phyloP scores from a whole-genome alignment of 768 basidiomycete genomes.

The Suillus placidus region DNA sequence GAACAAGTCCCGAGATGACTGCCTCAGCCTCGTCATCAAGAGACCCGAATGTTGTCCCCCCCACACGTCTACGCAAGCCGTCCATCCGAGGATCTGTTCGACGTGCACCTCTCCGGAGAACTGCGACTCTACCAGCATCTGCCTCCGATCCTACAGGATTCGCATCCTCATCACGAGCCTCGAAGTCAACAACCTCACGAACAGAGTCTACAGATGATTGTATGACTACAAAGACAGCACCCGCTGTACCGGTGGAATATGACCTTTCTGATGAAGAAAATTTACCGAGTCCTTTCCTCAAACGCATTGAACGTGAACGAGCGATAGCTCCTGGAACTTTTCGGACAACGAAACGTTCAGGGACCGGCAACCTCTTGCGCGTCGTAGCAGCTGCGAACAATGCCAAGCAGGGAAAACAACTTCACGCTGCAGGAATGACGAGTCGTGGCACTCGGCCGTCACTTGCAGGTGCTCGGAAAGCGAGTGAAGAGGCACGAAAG shows the following conservation, averaged over 20 bases:
- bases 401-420: conserved; percentile 28
- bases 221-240: conserved; percentile 20
- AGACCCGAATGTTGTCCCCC: conserved; percentile 32
- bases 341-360: conserved; percentile 43
- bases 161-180: conserved; percentile 22
- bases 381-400: conserved; percentile 62
- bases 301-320: conserved; percentile 49
- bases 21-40: conserved; percentile 32
- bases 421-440: conserved; percentile 14
- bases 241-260: conserved; percentile 49
- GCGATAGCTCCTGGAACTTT: conserved; percentile 16
- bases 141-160: conserved; percentile 43
- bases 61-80: conserved; percentile 56
- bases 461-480: conserved; percentile 48
- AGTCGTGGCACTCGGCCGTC: conserved; percentile 38
- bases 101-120: conserved; percentile 31
- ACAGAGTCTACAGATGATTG: conserved; percentile 5
- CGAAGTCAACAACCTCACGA: conserved; percentile 22
- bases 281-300: conserved; percentile 82
- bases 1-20: conserved; percentile 34
- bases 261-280: conserved; percentile 81
- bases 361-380: conserved; percentile 56
- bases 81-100: conserved; percentile 51
- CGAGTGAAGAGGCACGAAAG: conserved; percentile 55
- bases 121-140: conserved; percentile 37